phyloP scores from a whole-genome alignment of 2,329 filamentous ascomycete species.

The Colletotrichum liaoningense region DNA sequence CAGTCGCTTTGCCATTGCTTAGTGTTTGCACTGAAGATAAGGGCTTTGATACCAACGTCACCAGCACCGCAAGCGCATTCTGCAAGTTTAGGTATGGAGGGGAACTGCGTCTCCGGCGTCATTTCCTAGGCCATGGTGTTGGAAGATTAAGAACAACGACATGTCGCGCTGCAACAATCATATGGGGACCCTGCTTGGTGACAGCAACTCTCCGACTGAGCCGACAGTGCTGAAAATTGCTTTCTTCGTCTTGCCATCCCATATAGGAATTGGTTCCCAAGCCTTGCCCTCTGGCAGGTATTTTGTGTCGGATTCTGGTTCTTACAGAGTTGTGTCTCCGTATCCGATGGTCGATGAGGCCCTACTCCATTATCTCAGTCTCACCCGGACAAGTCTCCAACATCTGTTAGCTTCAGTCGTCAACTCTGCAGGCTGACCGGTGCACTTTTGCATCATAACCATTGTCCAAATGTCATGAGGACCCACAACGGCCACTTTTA shows the following conservation, averaged over 20 bases:
- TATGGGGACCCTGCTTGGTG: constrained; percentile 11
- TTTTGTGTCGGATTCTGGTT: neutral
- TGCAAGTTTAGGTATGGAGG: neutral
- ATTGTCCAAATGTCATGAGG: neutral
- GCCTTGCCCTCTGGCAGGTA: neutral
- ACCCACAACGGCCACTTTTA: neutral
- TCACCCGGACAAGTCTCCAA: neutral
- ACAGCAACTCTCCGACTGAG: constrained; percentile 15
- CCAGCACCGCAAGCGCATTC: constrained; percentile 4
- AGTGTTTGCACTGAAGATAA: neutral
- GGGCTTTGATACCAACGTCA: neutral
- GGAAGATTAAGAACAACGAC: neutral
- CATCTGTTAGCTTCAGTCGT: neutral
- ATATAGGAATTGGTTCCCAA: neutral
- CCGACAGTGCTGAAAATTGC: neutral
- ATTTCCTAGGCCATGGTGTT: constrained; percentile 1
- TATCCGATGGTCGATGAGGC: neutral
- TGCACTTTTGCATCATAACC: constrained; percentile 19
- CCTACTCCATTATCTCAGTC: neutral
- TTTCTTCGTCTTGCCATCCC: neutral
- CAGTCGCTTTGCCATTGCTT: neutral
- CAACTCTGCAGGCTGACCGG: neutral
- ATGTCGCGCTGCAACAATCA: neutral
- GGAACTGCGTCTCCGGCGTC: neutral
- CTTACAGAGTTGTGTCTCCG: constrained; percentile 10